These are phyloP conservation scores for Aspergillus nidulans DNA, from an alignment of 495 filamentous ascomycete genomes.

Conservation along the genomic window DNA sequence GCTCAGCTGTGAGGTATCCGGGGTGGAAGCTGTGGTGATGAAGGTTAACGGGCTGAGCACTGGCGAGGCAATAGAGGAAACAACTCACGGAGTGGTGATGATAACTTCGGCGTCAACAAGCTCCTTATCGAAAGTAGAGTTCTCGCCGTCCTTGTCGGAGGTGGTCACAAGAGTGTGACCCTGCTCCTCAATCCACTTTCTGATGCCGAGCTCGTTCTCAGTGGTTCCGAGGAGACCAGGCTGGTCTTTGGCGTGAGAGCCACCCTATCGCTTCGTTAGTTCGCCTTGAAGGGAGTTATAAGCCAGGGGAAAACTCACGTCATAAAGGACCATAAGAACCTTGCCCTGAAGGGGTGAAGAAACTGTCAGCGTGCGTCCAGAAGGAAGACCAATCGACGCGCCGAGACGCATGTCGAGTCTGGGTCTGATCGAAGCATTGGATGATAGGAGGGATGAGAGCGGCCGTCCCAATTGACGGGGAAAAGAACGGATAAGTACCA, in stretches of 20 bases:
- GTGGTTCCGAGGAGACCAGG: conserved; percentile 87
- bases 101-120: conserved; percentile 96
- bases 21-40: conserved; percentile 89
- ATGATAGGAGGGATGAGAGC: conserved; percentile 49
- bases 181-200: conserved; percentile 93
- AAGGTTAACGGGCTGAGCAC: conserved; percentile 12
- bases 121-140: conserved; percentile 91
- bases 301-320: conserved; percentile 47
- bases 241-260: conserved; percentile 67
- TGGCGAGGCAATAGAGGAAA: neutral
- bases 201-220: conserved; percentile 94
- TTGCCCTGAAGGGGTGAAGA: conserved; percentile 60
- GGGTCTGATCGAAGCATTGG: conserved; percentile 28
- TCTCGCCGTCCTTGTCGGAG: conserved; percentile 91
- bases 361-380: conserved; percentile 52
- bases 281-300: neutral
- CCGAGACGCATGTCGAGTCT: conserved; percentile 20
- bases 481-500: conserved; percentile 67
- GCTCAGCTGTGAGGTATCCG: conserved; percentile 94
- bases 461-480: conserved; percentile 54
- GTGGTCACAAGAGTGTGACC: conserved; percentile 96
- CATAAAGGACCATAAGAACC: conserved; percentile 71
- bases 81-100: conserved; percentile 92
- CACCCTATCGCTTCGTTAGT: conserved; percentile 44
- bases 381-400: conserved; percentile 33